Base-by-base conservation (phyloP, 495 filamentous ascomycete genomes). In the Podospora pseudoanserina region DNA sequence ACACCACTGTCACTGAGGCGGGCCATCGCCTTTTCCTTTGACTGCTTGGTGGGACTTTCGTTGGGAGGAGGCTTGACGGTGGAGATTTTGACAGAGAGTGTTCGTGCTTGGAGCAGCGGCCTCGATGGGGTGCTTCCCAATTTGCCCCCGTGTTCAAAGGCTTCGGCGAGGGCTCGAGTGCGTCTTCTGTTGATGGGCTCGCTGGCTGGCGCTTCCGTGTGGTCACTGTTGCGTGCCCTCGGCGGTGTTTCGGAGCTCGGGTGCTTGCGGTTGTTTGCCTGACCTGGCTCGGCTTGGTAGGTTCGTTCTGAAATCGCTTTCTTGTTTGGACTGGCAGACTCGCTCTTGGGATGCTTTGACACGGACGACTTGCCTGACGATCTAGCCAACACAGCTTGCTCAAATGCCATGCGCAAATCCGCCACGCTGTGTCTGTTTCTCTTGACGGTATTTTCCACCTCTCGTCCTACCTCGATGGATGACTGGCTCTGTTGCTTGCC, bases 341-440 rank as follows among this genome's bases (percentile, higher is more conserved):
- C 32, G 6, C 59, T 18, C 23, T 61, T 5, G 64, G 66, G n/a
- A 39, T 44, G 28, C 68, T 20, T 61, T 5, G 68, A 56, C 4
- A 20, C 15, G 49, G 20, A 62, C 11, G 30, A 20, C 58, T 60
- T 65, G 62, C 5, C 13, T 28, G 1, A 55, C 13, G 53, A 23
- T 13, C 6, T 20, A 60, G 23, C 9, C 3, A 64, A 44, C 7
- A 55, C 44, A 15, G 56, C 60, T 16, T 20, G 63, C 61, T 81
- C 76, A 34, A 80, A 80, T 3, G 76, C 74, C 67, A 71, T 66
- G 7, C 77, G 74, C 62, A 80, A 70, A 66, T 80, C 75, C 34
- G 78, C 74, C 34, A 81, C 78, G 44, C 78, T 81, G 55, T 67
- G 69, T 54, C 69, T 76, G 55, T 73, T 70, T n/a, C 57, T 71